A percentile compares a stretch with the other conserved stretches of the same genome.
phyloP scores from a whole-genome alignment of 2,329 filamentous ascomycete genomes.

The Phyllosticta citrichinensis region DNA sequence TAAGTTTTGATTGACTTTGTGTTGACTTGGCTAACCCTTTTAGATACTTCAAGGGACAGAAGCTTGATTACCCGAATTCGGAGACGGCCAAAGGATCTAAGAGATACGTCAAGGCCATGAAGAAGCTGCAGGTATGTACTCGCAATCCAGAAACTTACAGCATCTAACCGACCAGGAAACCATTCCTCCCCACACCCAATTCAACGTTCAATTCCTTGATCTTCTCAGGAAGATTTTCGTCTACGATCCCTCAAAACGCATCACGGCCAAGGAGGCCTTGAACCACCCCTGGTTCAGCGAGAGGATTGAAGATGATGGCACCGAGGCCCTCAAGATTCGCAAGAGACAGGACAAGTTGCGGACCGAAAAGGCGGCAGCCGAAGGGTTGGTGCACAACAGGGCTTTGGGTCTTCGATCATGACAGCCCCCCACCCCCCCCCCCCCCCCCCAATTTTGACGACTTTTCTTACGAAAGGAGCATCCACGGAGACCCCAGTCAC shows the following conservation, averaged over 20 bases:
- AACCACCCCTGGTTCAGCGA: slow-evolving; percentile 60
- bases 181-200: slow-evolving; percentile 48
- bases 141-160: neutral
- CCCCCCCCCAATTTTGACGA: neutral
- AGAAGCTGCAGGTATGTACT: slow-evolving; percentile 44
- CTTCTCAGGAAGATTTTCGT: slow-evolving; percentile 54
- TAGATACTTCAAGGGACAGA: slow-evolving; percentile 47
- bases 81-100: slow-evolving; percentile 54
- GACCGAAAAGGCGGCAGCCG: slow-evolving; percentile 1
- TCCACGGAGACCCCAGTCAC: neutral
- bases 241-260: slow-evolving; percentile 55
- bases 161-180: slow-evolving; percentile 42
- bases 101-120: slow-evolving; percentile 62
- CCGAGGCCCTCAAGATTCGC: slow-evolving; percentile 51
- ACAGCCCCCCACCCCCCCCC: too few relatives aligned
- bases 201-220: slow-evolving; percentile 55
- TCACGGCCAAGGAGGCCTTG: slow-evolving; percentile 54
- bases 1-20: slow-evolving; percentile 28
- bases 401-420: neutral
- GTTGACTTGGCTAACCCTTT: slow-evolving; percentile 25
- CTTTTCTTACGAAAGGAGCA: slow-evolving; percentile 7
- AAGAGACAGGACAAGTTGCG: slow-evolving; percentile 28
- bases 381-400: neutral
- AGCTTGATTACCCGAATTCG: slow-evolving; percentile 52
- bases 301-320: slow-evolving; percentile 54